phyloP scores from a whole-genome alignment of 345 rosid genomes.

The Euphorbia lathyris region DNA sequence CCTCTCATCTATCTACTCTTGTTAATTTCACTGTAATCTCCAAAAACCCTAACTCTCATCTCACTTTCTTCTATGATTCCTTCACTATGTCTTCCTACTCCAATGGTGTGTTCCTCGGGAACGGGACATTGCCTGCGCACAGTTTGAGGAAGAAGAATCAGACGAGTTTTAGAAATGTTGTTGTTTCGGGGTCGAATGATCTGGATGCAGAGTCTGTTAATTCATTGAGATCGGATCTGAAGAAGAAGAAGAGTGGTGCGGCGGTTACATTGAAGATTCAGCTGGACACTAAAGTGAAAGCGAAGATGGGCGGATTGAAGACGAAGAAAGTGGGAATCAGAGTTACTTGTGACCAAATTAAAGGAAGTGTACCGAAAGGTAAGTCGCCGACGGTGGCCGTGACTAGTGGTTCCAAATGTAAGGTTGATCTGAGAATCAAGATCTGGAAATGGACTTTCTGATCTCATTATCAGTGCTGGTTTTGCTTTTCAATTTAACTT shows the following conservation, averaged over 20 bases:
- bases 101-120: conserved; percentile 49
- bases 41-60: conserved; percentile 73
- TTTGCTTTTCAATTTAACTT: background rate
- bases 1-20: conserved; percentile 59
- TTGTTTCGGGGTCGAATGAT: conserved; percentile 49
- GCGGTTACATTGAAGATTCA: conserved; percentile 43
- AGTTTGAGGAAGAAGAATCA: conserved; percentile 50
- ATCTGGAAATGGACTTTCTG: conserved; percentile 86
- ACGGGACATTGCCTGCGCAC: conserved; percentile 70
- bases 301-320: conserved; percentile 53
- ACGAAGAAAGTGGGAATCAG: conserved; percentile 76
- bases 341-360: conserved; percentile 65
- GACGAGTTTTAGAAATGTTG: conserved; percentile 54
- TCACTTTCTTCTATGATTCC: conserved; percentile 65
- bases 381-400: conserved; percentile 62
- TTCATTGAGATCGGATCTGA: conserved; percentile 70
- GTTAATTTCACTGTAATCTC: conserved; percentile 76
- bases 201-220: conserved; percentile 64
- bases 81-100: conserved; percentile 45
- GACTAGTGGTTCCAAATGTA: conserved; percentile 50
- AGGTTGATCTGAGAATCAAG: conserved; percentile 82
- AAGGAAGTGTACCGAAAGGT: conserved; percentile 64
- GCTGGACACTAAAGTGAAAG: conserved; percentile 64
- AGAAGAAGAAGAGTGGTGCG: conserved; percentile 42
- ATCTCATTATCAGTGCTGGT: no score